Evolutionary conservation across 495 filamentous ascomycete species (phyloP).

Genomic region (Mytilinidion resinicola): DNA sequence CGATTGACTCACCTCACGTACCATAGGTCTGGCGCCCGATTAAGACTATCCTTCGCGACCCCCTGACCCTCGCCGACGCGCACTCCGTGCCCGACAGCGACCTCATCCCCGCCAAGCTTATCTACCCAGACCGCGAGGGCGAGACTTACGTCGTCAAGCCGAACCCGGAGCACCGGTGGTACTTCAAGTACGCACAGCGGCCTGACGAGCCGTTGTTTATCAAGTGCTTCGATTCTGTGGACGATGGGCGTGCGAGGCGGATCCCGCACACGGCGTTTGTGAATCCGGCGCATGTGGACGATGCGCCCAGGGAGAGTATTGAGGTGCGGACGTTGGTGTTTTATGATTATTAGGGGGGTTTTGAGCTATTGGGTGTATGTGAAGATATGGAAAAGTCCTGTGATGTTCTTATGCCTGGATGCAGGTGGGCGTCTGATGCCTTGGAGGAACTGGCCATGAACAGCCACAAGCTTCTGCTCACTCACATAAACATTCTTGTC

Average conservation of each 20-base stretch:
- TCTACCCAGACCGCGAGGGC: slow-evolving; percentile 26
- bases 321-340: slow-evolving; percentile 57
- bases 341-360: too few species aligned
- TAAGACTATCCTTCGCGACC: slow-evolving; percentile 55
- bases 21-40: slow-evolving; percentile 74
- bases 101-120: slow-evolving; percentile 24
- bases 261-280: slow-evolving; percentile 61
- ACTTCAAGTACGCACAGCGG: slow-evolving; percentile 36
- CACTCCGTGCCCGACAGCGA: slow-evolving; percentile 22
- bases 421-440: too few species aligned
- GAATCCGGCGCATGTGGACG: slow-evolving; percentile 46
- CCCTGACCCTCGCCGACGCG: slow-evolving; percentile 54
- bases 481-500: too few species aligned
- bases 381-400: too few species aligned
- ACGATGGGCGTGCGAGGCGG: slow-evolving; percentile 46
- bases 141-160: slow-evolving; percentile 25
- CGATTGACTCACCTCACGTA: too few species aligned
- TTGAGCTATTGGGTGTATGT: too few species aligned
- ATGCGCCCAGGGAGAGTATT: slow-evolving; percentile 54
- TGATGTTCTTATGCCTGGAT: too few species aligned
- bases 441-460: too few species aligned
- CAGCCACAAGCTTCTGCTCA: too few species aligned
- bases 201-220: slow-evolving; percentile 59
- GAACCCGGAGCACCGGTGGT: slow-evolving; percentile 18
- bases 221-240: slow-evolving; percentile 66